These are phyloP conservation scores for Coelastrella sp. DNA, from an alignment of 139 green algal species.

Conservation along the genomic window DNA sequence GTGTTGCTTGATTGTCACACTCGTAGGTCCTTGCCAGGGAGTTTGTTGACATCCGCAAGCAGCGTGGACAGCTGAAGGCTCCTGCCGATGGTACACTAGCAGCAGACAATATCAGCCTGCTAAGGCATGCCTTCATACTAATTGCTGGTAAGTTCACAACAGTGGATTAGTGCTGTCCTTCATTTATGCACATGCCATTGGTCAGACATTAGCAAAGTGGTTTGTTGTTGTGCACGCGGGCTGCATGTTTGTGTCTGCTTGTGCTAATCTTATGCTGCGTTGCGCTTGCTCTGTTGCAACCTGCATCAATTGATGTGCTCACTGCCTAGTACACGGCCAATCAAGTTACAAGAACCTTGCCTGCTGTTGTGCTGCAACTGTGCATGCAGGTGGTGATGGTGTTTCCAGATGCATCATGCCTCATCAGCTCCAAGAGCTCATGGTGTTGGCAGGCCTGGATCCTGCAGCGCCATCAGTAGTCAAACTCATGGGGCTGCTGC, in stretches of 20 bases:
- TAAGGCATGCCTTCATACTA: slow-evolving; percentile 70
- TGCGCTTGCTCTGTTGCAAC: no score
- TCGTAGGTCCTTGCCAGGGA: slow-evolving; percentile 44
- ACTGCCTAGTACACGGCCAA: no score
- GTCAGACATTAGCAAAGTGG: no score
- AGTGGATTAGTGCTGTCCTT: no score
- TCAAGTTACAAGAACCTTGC: no score
- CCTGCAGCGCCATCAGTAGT: slow-evolving; percentile 52
- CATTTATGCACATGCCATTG: no score
- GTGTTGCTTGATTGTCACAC: neutral
- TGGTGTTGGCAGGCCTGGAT: slow-evolving; percentile 73
- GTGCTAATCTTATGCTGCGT: no score
- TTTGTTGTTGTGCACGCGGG: no score
- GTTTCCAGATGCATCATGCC: slow-evolving; percentile 52
- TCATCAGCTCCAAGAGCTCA: slow-evolving; percentile 70
- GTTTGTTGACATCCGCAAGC: slow-evolving; percentile 47
- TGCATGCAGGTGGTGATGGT: slow-evolving; percentile 54
- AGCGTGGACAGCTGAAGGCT: slow-evolving; percentile 23
- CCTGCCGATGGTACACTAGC: slow-evolving; percentile 48
- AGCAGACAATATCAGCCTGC: slow-evolving; percentile 67
- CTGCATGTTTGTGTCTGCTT: no score
- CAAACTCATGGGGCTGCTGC: slow-evolving; percentile 59
- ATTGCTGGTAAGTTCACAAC: slow-evolving; percentile 58
- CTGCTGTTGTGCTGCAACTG: no score
- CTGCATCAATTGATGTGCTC: no score